These are phyloP conservation scores for Ophiostoma sp. DNA, from an alignment of 2,329 filamentous ascomycete genomes.

Conservation along the genomic window DNA sequence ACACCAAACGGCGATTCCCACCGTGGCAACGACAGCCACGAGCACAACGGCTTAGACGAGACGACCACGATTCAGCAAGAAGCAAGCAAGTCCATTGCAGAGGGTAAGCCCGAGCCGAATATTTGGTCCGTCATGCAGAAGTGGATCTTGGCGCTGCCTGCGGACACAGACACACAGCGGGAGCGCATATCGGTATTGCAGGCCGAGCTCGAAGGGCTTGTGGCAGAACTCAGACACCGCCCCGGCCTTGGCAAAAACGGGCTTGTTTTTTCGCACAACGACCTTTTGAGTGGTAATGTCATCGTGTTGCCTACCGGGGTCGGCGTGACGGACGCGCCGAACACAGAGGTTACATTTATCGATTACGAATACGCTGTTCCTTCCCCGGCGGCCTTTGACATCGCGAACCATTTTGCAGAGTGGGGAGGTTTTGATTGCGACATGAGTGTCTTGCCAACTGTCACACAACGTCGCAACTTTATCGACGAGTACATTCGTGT, in stretches of 20 bases:
- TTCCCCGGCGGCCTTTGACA: constrained; percentile 90
- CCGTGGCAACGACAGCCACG: constrained; percentile 36
- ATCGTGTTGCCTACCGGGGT: constrained; percentile 64
- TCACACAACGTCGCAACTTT: constrained; percentile 74
- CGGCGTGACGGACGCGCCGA: neutral
- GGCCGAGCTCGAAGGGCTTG: constrained; percentile 69
- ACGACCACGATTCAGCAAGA: constrained; percentile 33
- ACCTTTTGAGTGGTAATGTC: constrained; percentile 93
- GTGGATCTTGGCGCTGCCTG: constrained; percentile 87
- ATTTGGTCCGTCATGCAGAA: constrained; percentile 95
- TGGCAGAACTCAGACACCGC: constrained; percentile 70
- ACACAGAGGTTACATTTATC: constrained; percentile 72
- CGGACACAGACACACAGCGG: constrained; percentile 66
- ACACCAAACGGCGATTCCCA: constrained; percentile 30
- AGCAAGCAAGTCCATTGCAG: constrained; percentile 54
- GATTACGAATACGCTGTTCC: constrained; percentile 98
- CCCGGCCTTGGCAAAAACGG: constrained; percentile 74
- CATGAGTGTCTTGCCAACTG: constrained; percentile 77
- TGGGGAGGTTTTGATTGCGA: constrained; percentile 98
- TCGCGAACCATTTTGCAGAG: constrained; percentile 97
- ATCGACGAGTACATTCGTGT: constrained; percentile 77
- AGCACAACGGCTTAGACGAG: constrained; percentile 1
- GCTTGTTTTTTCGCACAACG: constrained; percentile 91
- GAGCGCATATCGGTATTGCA: constrained; percentile 69
- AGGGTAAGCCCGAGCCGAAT: constrained; percentile 75